Conservation (phyloP, 169 alveolate genomes). For the Plasmodium vivax region DNA sequence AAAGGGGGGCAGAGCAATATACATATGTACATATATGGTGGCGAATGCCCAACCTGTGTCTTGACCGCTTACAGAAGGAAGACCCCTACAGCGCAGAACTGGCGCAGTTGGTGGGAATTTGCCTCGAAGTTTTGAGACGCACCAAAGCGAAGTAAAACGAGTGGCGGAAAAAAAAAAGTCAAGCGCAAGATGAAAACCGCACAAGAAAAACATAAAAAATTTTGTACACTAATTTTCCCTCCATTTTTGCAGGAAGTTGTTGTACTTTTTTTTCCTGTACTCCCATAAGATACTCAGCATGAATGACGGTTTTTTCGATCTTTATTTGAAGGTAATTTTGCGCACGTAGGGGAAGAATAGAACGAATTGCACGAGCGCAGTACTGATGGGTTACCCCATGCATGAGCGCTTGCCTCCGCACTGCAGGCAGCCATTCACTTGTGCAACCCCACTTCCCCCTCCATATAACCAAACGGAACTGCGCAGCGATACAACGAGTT, state of each 20-base stretch:
- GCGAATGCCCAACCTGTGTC: not conserved
- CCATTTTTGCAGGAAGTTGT: slow-evolving; percentile 17
- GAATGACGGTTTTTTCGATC: slow-evolving; percentile 18
- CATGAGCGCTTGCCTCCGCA: not conserved
- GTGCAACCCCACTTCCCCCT: not conserved
- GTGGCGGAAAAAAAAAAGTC: not conserved
- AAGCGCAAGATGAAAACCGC: not conserved
- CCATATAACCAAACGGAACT: not conserved
- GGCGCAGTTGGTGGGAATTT: slow-evolving; percentile 17
- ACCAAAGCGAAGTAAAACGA: slow-evolving; percentile 40
- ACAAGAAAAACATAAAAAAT: not conserved
- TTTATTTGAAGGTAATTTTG: slow-evolving; percentile 40
- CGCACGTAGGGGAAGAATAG: not conserved
- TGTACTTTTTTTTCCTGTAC: slow-evolving; percentile 19
- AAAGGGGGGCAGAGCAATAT: not conserved
- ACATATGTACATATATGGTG: not conserved
- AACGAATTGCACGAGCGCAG: not conserved
- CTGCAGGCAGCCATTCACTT: not conserved
- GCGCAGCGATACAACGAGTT: slow-evolving; percentile 18
- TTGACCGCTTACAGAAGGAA: slow-evolving; percentile 6
- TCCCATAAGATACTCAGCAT: slow-evolving; percentile 48
- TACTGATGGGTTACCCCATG: not conserved
- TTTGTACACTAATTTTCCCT: not conserved
- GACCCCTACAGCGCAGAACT: not conserved
- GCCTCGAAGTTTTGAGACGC: slow-evolving; percentile 17